phyloP scores from a whole-genome alignment of 768 basidiomycete genomes.

The Leccinum longicurvipes region DNA sequence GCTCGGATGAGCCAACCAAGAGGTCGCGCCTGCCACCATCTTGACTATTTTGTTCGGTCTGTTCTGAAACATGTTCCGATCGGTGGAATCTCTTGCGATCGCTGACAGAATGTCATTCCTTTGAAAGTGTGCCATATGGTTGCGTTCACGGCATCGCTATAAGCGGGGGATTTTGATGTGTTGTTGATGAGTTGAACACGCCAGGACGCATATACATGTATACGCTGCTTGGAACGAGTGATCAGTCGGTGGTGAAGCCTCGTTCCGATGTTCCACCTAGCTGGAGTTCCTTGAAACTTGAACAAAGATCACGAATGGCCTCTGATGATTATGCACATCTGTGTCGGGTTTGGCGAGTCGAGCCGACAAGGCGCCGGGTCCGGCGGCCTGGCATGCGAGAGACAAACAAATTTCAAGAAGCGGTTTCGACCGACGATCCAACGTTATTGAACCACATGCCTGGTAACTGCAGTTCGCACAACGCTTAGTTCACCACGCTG shows the following conservation, averaged over 20 bases:
- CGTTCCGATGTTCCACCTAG: slow-evolving; percentile 18
- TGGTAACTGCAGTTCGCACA: too few relatives aligned
- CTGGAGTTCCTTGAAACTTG: slow-evolving; percentile 3
- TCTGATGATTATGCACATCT: slow-evolving; percentile 6
- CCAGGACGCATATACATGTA: slow-evolving; percentile 15
- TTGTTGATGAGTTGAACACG: slow-evolving; percentile 7
- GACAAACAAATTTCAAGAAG: not conserved
- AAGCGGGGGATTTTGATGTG: not conserved
- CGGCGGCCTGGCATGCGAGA: not conserved
- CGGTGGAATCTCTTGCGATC: slow-evolving; percentile 13
- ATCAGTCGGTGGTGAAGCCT: too few relatives aligned
- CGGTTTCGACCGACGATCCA: not conserved
- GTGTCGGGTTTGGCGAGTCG: not conserved
- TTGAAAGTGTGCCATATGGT: not conserved
- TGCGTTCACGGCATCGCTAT: not conserved
- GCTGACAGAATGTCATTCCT: not conserved
- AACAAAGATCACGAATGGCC: slow-evolving; percentile 6
- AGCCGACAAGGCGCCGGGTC: too few relatives aligned
- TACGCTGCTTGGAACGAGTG: too few relatives aligned
- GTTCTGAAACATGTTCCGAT: slow-evolving; percentile 1
- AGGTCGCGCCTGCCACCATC: not conserved
- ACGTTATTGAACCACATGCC: too few relatives aligned
- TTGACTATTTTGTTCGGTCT: not conserved
- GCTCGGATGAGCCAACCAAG: slow-evolving; percentile 5
- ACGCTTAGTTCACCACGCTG: slow-evolving; percentile 2